Conservation (phyloP, 768 basidiomycete genomes). For the Polyporus arcularius region DNA sequence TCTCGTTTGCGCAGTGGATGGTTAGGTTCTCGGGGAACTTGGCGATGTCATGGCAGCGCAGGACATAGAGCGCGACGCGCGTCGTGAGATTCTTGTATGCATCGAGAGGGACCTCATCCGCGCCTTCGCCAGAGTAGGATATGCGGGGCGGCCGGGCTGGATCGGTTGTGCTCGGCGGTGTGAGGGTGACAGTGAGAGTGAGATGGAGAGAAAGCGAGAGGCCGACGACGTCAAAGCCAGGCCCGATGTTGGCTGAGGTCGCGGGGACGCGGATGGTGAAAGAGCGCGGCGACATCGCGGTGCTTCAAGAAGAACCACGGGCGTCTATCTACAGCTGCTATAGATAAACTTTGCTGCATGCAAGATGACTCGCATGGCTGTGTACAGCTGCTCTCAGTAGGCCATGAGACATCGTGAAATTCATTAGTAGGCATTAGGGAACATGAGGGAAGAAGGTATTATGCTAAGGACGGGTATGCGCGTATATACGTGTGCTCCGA, state of each 20-base stretch:
- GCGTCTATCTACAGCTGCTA: background rate
- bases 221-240: conserved; percentile 99
- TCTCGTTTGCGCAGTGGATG: conserved; percentile 86
- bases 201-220: conserved; percentile 89
- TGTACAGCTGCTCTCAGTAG: background rate
- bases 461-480: conserved; percentile 19
- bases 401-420: conserved; percentile 7
- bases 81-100: conserved; percentile 97
- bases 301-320: background rate
- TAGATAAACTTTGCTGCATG: no score
- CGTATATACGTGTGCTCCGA: conserved; percentile 15
- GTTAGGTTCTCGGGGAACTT: conserved; percentile 75
- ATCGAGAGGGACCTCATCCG: conserved; percentile 87
- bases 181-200: conserved; percentile 64
- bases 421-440: conserved; percentile 15
- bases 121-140: conserved; percentile 86
- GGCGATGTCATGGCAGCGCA: conserved; percentile 81
- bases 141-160: conserved; percentile 59
- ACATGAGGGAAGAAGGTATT: conserved; percentile 10
- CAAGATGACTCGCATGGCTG: background rate
- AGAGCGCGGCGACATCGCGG: conserved; percentile 22
- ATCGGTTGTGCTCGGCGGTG: conserved; percentile 31
- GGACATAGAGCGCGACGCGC: conserved; percentile 94
- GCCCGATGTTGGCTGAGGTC: conserved; percentile 98
- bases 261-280: conserved; percentile 88